Evolutionary conservation across 2,329 filamentous ascomycete genomes (phyloP).

Genomic region (Pyrenophora seminiperda): DNA sequence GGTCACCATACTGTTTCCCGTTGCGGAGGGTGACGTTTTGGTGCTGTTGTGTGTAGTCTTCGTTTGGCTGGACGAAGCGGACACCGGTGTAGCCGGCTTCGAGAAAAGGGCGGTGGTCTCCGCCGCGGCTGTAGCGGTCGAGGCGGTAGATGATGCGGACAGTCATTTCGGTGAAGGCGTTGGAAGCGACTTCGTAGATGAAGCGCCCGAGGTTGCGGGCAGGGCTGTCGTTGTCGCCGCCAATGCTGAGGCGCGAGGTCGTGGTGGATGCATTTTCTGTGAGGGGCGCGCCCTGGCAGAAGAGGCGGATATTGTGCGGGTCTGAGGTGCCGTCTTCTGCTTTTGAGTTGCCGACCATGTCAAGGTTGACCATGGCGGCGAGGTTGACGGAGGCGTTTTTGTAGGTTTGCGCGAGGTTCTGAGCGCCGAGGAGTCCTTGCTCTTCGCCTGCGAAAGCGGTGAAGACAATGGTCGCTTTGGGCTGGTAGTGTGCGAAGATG

Average conservation of each 20-base stretch:
- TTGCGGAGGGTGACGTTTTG: constrained; percentile 56
- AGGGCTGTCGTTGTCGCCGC: constrained; percentile 58
- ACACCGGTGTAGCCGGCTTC: constrained; percentile 57
- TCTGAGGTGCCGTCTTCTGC: constrained; percentile 51
- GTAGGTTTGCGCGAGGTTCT: constrained; percentile 57
- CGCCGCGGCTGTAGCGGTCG: constrained; percentile 61
- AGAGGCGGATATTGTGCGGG: constrained; percentile 58
- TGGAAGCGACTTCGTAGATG: constrained; percentile 58
- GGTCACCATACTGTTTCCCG: constrained; percentile 59
- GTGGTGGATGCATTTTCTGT: constrained; percentile 49
- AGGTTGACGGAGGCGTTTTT: constrained; percentile 57
- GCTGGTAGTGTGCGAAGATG: constrained; percentile 54
- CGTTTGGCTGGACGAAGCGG: constrained; percentile 61
- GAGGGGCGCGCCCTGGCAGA: constrained; percentile 54
- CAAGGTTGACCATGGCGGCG: constrained; percentile 61
- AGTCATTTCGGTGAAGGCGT: constrained; percentile 57
- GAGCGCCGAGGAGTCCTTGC: constrained; percentile 58
- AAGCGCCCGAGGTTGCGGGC: constrained; percentile 59
- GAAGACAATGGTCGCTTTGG: constrained; percentile 58
- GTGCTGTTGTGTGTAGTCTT: constrained; percentile 62
- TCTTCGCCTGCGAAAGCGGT: constrained; percentile 62
- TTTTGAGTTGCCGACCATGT: constrained; percentile 58
- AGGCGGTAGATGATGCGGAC: constrained; percentile 60
- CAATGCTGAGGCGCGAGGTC: constrained; percentile 44
- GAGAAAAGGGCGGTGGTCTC: constrained; percentile 61